Evolutionary conservation across 805 yeast species (phyloP), one percentile per base, ranked within the genome.

Genomic region (Wickerhamiella australiensis): DNA sequence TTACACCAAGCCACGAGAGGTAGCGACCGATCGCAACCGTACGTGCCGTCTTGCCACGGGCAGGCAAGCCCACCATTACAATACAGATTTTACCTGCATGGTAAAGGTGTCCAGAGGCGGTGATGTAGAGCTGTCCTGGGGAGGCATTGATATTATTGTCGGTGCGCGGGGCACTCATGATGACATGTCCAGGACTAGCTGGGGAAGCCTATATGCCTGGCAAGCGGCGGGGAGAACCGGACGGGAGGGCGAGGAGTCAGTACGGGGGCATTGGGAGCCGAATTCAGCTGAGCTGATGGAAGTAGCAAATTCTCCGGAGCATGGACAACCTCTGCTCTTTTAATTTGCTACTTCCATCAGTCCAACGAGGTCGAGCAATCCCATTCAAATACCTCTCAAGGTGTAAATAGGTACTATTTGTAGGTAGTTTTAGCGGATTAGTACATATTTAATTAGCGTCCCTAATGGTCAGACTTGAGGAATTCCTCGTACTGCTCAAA

Each of bases 71-170:
- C 3, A 85, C 90, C 56, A 92, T 73, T 3, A 83, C 85, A 48
- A 92, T 82, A 58, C 94, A 78, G 41, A 92, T 79, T 59, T 85
- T 84, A 3, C 98, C 98, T 3, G 98, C 97, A 60, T 92, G 97
- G 68, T 85, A 92, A 58, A 92, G 71, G 55, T 86, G 76, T 0
- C 98, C 98, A 0, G 88, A 78, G 51, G 86, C 95, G 0, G 97
- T 90, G 11, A 94, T 80, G 64, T 90, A 90, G 42, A 88, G 69
- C 66, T 90, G 98, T 0, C 94, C 96, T 1, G 96, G 96, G 6
- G 48, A 42, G 2, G 41, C 38, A 29, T 42, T 42, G 17, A 29
- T 50, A 9, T 18, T 21, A 5, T 36, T 33, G 35, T 31, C 50
- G 21, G 50, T 47, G 35, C 50, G 45, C 27, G 50, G 50, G 31